phyloP scores from a whole-genome alignment of 2,329 filamentous ascomycete genomes.

The Phialophora verrucosa region DNA sequence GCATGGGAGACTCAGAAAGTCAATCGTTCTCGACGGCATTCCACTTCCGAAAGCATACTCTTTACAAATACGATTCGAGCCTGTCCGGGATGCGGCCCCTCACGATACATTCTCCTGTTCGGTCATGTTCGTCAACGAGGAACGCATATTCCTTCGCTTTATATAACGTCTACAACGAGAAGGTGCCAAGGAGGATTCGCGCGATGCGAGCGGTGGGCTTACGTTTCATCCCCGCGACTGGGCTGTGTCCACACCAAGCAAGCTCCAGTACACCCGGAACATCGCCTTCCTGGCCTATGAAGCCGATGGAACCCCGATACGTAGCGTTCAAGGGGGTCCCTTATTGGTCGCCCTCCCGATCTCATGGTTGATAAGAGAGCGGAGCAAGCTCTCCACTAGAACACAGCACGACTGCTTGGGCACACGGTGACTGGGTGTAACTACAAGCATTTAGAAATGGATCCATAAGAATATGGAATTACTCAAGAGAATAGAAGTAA shows the following conservation, averaged over 20 bases:
- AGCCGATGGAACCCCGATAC: not conserved
- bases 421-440: not conserved
- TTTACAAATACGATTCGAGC: not conserved
- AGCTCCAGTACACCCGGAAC: not conserved
- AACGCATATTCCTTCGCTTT: not conserved
- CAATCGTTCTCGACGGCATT: not conserved
- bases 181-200: constrained; percentile 1
- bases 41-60: not conserved
- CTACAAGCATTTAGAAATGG: constrained; percentile 1
- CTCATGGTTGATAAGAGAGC: constrained; percentile 11
- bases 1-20: not conserved
- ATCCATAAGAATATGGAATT: not conserved
- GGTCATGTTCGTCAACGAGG: not conserved
- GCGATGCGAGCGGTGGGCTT: constrained; percentile 8
- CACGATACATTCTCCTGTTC: not conserved
- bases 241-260: not conserved
- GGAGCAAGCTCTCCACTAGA: not conserved
- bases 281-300: not conserved
- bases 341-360: not conserved
- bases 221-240: constrained; percentile 13
- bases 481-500: constrained; percentile 5
- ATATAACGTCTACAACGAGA: not conserved
- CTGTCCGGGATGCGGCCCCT: not conserved
- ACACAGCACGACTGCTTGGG: not conserved
- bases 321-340: not conserved